A percentile compares a stretch with the other conserved stretches of the same genome.
These are phyloP conservation scores for Boletus vermiculosoides DNA, from an alignment of 768 basidiomycete genomes.

Conservation along the genomic window DNA sequence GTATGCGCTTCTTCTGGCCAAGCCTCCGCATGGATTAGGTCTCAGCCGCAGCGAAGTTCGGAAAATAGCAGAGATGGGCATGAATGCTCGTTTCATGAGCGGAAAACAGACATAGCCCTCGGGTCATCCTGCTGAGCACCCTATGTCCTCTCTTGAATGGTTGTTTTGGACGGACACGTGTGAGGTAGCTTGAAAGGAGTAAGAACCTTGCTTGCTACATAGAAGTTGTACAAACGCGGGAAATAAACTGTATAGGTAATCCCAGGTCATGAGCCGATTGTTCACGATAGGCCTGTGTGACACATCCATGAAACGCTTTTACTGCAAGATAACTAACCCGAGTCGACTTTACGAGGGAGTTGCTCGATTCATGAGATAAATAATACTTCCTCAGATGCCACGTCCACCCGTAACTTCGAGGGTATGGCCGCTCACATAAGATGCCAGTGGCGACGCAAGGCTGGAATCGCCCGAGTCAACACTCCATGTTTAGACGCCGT, in stretches of 20 bases:
- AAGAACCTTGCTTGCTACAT: not conserved
- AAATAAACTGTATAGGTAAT: not conserved
- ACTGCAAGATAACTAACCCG: not conserved
- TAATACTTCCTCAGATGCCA: constrained; percentile 51
- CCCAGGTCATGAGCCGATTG: not conserved
- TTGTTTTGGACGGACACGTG: not conserved
- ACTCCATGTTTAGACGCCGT: not conserved
- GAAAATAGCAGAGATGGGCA: constrained; percentile 58
- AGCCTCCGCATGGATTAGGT: constrained; percentile 70
- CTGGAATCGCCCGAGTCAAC: constrained; percentile 36
- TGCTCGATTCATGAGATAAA: not conserved
- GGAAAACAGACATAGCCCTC: not conserved
- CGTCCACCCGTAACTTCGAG: constrained; percentile 81
- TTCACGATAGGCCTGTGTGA: not conserved
- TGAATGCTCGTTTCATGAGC: constrained; percentile 37
- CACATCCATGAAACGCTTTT: not conserved
- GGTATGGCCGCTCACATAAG: constrained; percentile 81
- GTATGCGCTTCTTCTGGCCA: constrained; percentile 76
- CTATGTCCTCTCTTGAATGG: not conserved
- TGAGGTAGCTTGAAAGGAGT: not conserved
- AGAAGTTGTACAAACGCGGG: not conserved
- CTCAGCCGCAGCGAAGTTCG: constrained; percentile 56
- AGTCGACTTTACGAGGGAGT: not conserved
- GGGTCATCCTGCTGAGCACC: not conserved
- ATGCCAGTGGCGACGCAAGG: constrained; percentile 74